Conservation (phyloP, 2,329 filamentous ascomycete species). For the Epichloe festucae region DNA sequence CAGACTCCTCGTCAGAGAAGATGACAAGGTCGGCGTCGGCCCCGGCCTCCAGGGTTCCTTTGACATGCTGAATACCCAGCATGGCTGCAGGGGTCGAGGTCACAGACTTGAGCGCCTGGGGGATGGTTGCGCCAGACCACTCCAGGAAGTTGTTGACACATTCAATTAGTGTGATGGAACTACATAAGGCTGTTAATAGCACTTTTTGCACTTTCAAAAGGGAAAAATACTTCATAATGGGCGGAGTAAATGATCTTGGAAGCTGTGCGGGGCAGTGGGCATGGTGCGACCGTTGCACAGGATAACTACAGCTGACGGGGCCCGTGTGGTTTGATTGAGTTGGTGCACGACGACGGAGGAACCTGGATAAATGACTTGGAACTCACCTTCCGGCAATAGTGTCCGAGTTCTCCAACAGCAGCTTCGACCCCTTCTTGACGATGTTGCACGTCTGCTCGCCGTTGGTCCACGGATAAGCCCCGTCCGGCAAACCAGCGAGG, state of each 20-base stretch:
- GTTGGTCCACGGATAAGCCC: constrained; percentile 78
- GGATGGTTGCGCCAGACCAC: constrained; percentile 57
- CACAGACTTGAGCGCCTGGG: constrained; percentile 56
- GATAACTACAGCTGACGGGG: background rate
- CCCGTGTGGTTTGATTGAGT: background rate
- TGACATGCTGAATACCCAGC: constrained; percentile 53
- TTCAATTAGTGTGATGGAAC: constrained; percentile 61
- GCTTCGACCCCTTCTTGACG: constrained; percentile 56
- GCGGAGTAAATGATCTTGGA: background rate
- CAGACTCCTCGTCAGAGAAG: constrained; percentile 36
- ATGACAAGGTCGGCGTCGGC: constrained; percentile 60
- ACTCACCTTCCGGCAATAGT: constrained; percentile 64
- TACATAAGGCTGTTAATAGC: constrained; percentile 16
- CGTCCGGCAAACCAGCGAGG: constrained; percentile 71
- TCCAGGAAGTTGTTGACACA: constrained; percentile 71
- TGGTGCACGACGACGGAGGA: background rate
- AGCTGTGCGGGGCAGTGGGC: background rate
- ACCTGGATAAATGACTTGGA: background rate
- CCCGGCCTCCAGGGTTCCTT: constrained; percentile 51
- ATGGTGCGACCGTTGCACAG: background rate
- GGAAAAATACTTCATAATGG: no score
- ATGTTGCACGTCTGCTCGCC: constrained; percentile 44
- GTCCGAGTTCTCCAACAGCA: constrained; percentile 66
- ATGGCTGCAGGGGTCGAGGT: constrained; percentile 67
- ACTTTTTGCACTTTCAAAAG: no score